Base-by-base conservation (phyloP, 208 protist species). In the Trypanosoma melophagium region DNA sequence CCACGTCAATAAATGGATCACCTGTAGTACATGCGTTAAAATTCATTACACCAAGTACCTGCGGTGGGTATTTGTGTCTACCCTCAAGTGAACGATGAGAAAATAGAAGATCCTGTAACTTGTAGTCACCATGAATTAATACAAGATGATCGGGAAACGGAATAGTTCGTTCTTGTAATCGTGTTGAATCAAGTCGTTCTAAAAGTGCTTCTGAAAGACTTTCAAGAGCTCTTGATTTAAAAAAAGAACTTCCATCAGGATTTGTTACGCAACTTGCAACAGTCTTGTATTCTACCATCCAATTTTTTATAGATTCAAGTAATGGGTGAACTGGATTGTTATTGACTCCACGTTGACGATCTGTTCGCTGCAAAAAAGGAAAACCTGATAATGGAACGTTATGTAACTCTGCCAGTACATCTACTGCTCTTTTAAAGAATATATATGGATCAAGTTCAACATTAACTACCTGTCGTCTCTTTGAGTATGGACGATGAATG, bases 51-150 rank as follows among this genome's bases (percentile, higher is more conserved):
- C 66, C 70, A 21, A 93, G 47, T 7, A 87, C 49, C 50, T 71
- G 60, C 17, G 87, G 81, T 22, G 87, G 83, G 70, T 93, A 90
- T 79, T 93, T 90, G 24, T 79, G 59, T 7, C 83, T 74, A 0
- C 87, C 86, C 62, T 92, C 86, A 25, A 92, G 68, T 12, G 86
- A 92, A 50, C 86, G 86, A 64, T 90, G 76, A 13, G 83, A 72
- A 57, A 89, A 93, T 41, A 93, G 59, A 22, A 87, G 53, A 42
- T 77, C 77, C 60, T 63, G 59, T 25, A 93, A 66, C 44, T 85
- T 74, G 55, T 83, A 93, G 64, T 69, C 75, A 53, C 86, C 86
- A 72, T 92, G 86, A 28, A 89, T 60, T 12, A 84, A 42, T 9
- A 87, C 80, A 13, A 86, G 60, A 3, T 76, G 75, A 47, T 82